Percentiles rank a stretch among this genome's conserved stretches.
Conservation (phyloP, 208 protist genomes). For the Leishmania guyanensis region DNA sequence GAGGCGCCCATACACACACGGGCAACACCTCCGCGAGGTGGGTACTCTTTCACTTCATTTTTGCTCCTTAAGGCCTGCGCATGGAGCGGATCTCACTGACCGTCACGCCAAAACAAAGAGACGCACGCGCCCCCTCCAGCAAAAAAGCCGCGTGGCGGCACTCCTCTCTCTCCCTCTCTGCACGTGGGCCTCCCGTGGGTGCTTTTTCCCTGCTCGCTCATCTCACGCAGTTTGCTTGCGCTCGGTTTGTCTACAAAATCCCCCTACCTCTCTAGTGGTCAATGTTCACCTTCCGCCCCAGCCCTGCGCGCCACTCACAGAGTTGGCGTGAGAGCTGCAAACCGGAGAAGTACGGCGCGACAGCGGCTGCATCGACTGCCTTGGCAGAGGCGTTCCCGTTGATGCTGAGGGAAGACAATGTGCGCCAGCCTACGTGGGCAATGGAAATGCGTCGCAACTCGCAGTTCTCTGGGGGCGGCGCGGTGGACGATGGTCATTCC, state of each 20-base stretch:
- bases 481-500: background rate
- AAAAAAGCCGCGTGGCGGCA: background rate
- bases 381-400: background rate
- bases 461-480: background rate
- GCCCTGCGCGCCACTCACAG: background rate
- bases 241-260: background rate
- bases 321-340: background rate
- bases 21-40: background rate
- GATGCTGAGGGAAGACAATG: conserved; percentile 2
- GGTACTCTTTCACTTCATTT: background rate
- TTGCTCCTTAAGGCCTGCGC: background rate
- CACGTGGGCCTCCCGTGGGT: background rate
- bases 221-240: background rate
- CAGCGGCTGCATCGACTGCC: background rate
- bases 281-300: background rate
- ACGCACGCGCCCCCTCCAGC: background rate
- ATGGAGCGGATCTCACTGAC: background rate
- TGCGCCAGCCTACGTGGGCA: conserved; percentile 12
- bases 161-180: background rate
- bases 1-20: background rate
- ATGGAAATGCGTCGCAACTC: conserved; percentile 13
- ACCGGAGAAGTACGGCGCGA: background rate
- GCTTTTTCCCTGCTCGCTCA: background rate
- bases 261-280: conserved; percentile 7
- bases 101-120: background rate